phyloP scores from a whole-genome alignment of 805 yeast species.

The Ogataea wickerhamii region DNA sequence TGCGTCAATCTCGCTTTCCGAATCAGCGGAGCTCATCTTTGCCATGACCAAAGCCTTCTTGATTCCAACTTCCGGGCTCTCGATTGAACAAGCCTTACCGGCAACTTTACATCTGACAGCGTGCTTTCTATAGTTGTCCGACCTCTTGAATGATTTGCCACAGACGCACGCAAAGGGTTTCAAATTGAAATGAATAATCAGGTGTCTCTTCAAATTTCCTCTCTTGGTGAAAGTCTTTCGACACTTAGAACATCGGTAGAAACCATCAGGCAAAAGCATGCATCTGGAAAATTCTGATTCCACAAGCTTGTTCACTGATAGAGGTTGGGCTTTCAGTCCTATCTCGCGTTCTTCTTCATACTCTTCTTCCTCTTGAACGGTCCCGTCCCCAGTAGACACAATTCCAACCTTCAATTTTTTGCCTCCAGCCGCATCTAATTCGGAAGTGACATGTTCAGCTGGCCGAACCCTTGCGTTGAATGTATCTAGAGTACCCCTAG shows the following conservation, averaged over 20 bases:
- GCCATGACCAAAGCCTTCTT: neutral
- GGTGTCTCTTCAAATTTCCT: conserved; percentile 25
- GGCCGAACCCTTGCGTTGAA: neutral
- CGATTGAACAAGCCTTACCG: neutral
- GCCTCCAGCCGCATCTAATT: neutral
- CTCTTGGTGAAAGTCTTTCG: conserved; percentile 22
- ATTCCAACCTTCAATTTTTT: neutral
- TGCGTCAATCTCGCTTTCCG: neutral
- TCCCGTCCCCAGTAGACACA: neutral
- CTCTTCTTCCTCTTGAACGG: neutral
- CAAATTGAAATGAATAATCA: conserved; percentile 23
- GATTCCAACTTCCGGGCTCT: neutral
- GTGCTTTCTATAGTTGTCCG: conserved; percentile 26
- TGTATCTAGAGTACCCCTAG: neutral
- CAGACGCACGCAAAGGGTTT: conserved; percentile 24
- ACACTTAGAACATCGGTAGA: conserved; percentile 21
- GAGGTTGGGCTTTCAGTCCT: neutral
- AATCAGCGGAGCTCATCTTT: neutral
- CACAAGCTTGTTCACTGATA: conserved; percentile 8
- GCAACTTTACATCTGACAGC: conserved; percentile 16
- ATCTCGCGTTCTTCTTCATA: conserved; percentile 8
- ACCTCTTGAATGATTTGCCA: conserved; percentile 24
- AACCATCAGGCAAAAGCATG: conserved; percentile 16
- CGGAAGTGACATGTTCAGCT: neutral
- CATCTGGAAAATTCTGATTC: conserved; percentile 21